phyloP scores from a whole-genome alignment of 352 stramenopile species.

The Hyphochytrium catenoides region DNA sequence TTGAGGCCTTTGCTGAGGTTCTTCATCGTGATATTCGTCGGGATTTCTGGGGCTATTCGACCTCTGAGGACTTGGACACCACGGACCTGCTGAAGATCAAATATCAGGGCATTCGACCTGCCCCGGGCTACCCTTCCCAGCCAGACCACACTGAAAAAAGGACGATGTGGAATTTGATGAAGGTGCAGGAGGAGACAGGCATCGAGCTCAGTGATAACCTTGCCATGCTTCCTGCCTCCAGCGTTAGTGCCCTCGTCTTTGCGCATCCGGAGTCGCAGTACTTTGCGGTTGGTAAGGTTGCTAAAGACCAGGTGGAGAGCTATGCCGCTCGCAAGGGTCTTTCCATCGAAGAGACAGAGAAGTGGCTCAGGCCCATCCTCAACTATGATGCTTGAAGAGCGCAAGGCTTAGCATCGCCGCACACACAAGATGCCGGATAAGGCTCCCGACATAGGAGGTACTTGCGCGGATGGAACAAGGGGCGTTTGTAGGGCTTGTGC shows the following conservation, averaged over 20 bases:
- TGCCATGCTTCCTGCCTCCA: constrained; percentile 85
- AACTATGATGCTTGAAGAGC: too few species aligned
- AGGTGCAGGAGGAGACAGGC: constrained; percentile 72
- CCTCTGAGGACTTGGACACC: constrained; percentile 61
- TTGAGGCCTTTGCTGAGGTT: constrained; percentile 84
- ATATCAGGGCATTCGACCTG: constrained; percentile 90
- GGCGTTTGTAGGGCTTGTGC: too few species aligned
- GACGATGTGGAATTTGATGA: constrained; percentile 83
- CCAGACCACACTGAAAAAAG: constrained; percentile 93
- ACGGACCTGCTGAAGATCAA: constrained; percentile 92
- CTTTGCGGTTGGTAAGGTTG: constrained; percentile 89
- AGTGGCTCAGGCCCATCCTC: constrained; percentile 84
- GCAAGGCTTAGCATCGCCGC: too few species aligned
- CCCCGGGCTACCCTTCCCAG: constrained; percentile 89
- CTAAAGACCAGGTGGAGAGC: constrained; percentile 82
- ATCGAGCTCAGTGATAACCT: constrained; percentile 78
- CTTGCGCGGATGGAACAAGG: too few species aligned
- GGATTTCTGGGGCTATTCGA: constrained; percentile 85
- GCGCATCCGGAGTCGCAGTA: constrained; percentile 81
- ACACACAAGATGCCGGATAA: too few species aligned
- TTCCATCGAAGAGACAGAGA: constrained; percentile 61
- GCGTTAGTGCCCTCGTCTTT: constrained; percentile 85
- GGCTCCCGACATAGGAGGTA: too few species aligned
- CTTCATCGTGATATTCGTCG: constrained; percentile 85
- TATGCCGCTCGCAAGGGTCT: constrained; percentile 81